phyloP scores from a whole-genome alignment of 306 rosid genomes.

The Mimosa pudica region DNA sequence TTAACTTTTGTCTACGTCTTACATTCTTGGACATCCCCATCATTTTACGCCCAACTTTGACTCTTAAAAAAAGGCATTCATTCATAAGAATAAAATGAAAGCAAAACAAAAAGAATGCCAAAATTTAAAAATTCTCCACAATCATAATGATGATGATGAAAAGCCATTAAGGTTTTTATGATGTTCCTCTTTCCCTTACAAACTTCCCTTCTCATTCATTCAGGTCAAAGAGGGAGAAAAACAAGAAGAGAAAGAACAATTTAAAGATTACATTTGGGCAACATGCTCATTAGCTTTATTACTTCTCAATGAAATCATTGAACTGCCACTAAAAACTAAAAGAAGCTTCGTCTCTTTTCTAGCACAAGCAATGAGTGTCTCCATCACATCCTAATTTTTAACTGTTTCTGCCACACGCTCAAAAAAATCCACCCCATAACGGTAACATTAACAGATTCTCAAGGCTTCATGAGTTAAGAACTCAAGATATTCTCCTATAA shows the following conservation, averaged over 20 bases:
- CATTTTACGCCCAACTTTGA: slow-evolving; percentile 19
- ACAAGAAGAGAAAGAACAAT: neutral
- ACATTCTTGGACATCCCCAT: neutral
- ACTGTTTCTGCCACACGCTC: slow-evolving; percentile 23
- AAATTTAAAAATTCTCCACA: neutral
- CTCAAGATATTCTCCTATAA: neutral
- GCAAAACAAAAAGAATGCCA: slow-evolving; percentile 9
- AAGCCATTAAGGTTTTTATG: slow-evolving; percentile 28
- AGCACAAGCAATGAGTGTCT: slow-evolving; percentile 30
- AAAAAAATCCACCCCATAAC: neutral
- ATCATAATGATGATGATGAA: slow-evolving; percentile 20
- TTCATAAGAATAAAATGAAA: slow-evolving; percentile 19
- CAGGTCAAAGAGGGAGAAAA: slow-evolving; percentile 7
- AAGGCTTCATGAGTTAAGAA: slow-evolving; percentile 22
- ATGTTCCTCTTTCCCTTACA: slow-evolving; percentile 2
- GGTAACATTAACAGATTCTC: neutral
- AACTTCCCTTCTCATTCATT: slow-evolving; percentile 10
- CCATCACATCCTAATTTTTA: slow-evolving; percentile 42
- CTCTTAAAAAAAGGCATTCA: slow-evolving; percentile 16
- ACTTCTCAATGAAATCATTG: slow-evolving; percentile 31
- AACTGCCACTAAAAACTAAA: slow-evolving; percentile 25
- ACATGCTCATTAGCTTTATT: slow-evolving; percentile 7
- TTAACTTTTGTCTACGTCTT: neutral
- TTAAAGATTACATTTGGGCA: neutral
- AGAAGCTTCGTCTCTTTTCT: slow-evolving; percentile 11